Percentiles rank a stretch among this genome's conserved stretches.
These are phyloP conservation scores for Pyracantha coccinea DNA, from an alignment of 331 rosid species.

Conservation along the genomic window DNA sequence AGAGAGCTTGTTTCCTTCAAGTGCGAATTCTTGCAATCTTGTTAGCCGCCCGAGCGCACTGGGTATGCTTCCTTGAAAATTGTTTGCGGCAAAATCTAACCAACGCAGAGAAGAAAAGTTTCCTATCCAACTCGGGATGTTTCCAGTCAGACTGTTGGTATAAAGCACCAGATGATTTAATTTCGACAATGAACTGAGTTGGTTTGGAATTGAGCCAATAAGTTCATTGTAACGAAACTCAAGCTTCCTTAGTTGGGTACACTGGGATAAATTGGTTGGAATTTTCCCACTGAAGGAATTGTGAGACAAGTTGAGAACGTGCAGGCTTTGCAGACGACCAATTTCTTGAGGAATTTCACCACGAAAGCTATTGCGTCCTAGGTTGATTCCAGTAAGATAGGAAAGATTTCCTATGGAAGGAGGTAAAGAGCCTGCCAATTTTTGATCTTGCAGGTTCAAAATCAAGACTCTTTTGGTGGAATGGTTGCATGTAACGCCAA, in stretches of 20 bases:
- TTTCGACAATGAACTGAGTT: background rate
- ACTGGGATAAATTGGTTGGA: conserved; percentile 34
- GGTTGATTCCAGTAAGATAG: conserved; percentile 21
- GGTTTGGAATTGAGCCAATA: background rate
- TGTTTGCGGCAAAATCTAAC: conserved; percentile 7
- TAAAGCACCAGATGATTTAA: background rate
- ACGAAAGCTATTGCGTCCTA: conserved; percentile 17
- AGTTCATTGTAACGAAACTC: background rate
- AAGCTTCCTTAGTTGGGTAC: conserved; percentile 2
- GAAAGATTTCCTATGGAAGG: conserved; percentile 46
- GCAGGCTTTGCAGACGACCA: conserved; percentile 20
- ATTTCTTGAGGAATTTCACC: conserved; percentile 41
- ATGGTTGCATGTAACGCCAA: conserved; percentile 39
- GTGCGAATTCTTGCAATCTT: background rate
- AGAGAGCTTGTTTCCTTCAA: conserved; percentile 22
- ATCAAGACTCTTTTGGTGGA: conserved; percentile 21
- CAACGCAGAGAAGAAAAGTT: conserved; percentile 19
- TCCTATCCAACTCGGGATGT: conserved; percentile 40
- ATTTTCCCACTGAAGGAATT: conserved; percentile 29
- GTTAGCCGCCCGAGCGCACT: conserved; percentile 6
- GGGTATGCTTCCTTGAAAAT: conserved; percentile 1
- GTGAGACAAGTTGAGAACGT: background rate
- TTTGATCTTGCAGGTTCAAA: conserved; percentile 9
- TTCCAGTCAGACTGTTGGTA: conserved; percentile 20
- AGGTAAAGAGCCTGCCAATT: conserved; percentile 22